A percentile compares a stretch with the other conserved stretches of the same genome.
Conservation (phyloP, 139 green algal genomes). For the Zygnema circumcarinatum region DNA sequence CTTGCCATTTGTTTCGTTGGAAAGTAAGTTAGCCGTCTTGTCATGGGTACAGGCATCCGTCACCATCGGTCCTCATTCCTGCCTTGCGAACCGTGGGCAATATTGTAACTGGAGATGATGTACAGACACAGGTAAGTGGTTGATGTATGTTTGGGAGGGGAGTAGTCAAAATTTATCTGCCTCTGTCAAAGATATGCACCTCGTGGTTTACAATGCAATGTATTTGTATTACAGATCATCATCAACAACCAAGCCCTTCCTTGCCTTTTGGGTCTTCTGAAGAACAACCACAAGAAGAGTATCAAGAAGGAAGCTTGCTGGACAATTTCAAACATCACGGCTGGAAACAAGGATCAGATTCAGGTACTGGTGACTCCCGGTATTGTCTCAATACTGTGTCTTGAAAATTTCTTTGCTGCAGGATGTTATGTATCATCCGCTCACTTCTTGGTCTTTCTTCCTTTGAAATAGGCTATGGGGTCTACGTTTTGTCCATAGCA, state of each 20-base stretch:
- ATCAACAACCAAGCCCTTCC: slow-evolving; percentile 96
- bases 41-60: slow-evolving; percentile 67
- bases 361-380: slow-evolving; percentile 66
- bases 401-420: slow-evolving; percentile 3
- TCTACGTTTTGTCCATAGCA: no score
- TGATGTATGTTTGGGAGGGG: slow-evolving; percentile 9
- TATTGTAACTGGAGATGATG: slow-evolving; percentile 99
- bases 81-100: slow-evolving; percentile 98
- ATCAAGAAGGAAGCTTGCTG: slow-evolving; percentile 99
- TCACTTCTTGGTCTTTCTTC: background rate
- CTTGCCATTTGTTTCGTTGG: background rate
- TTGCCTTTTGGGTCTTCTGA: slow-evolving; percentile 93
- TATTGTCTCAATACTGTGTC: slow-evolving; percentile 20
- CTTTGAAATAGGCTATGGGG: no score
- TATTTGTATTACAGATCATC: slow-evolving; percentile 76
- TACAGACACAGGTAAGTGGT: slow-evolving; percentile 81
- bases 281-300: slow-evolving; percentile 93
- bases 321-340: slow-evolving; percentile 99
- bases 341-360: slow-evolving; percentile 98
- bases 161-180: no score
- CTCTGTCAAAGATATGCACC: no score
- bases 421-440: background rate
- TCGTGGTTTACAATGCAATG: background rate
- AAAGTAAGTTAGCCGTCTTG: no score
- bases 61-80: slow-evolving; percentile 88